Evolutionary conservation across 306 rosid species (phyloP).

Genomic region (Acacia confusa): DNA sequence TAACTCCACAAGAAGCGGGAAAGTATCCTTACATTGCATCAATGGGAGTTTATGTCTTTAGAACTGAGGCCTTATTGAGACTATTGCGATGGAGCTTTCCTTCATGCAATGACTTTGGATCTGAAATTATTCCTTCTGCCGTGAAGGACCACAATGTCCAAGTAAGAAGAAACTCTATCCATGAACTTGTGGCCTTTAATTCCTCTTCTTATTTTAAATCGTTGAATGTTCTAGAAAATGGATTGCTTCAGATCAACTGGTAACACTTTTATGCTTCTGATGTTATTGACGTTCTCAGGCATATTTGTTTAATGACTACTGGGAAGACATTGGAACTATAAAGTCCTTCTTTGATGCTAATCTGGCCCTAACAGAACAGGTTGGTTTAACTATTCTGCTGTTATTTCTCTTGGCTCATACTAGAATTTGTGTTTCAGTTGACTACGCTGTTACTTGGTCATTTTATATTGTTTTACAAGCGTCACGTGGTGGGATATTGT

Average conservation of each 20-base stretch:
- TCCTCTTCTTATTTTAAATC: background rate
- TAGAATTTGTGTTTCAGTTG: background rate
- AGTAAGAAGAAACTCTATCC: slow-evolving; percentile 45
- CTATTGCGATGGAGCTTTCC: slow-evolving; percentile 68
- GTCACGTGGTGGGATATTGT: background rate
- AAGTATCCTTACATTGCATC: slow-evolving; percentile 81
- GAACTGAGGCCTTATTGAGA: slow-evolving; percentile 76
- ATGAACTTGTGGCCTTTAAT: background rate
- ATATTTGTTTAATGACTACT: slow-evolving; percentile 88
- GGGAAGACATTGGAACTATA: slow-evolving; percentile 98
- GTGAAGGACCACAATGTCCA: slow-evolving; percentile 84
- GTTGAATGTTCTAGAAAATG: background rate
- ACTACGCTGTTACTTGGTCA: slow-evolving; percentile 2
- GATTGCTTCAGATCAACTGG: background rate
- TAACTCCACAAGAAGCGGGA: slow-evolving; percentile 67
- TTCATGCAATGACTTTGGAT: slow-evolving; percentile 83
- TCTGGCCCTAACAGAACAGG: slow-evolving; percentile 94
- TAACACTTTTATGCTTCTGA: slow-evolving; percentile 3
- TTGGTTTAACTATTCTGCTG: slow-evolving; percentile 28
- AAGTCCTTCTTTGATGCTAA: slow-evolving; percentile 91
- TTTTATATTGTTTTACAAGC: slow-evolving; percentile 3
- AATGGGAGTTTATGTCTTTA: slow-evolving; percentile 95
- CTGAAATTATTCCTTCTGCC: slow-evolving; percentile 94
- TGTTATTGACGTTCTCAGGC: slow-evolving; percentile 58
- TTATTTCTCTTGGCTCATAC: slow-evolving; percentile 18